Percentiles rank a stretch among this genome's conserved stretches.
phyloP scores from a whole-genome alignment of 73 alveolate genomes.

The Paramecium octaurelia region DNA sequence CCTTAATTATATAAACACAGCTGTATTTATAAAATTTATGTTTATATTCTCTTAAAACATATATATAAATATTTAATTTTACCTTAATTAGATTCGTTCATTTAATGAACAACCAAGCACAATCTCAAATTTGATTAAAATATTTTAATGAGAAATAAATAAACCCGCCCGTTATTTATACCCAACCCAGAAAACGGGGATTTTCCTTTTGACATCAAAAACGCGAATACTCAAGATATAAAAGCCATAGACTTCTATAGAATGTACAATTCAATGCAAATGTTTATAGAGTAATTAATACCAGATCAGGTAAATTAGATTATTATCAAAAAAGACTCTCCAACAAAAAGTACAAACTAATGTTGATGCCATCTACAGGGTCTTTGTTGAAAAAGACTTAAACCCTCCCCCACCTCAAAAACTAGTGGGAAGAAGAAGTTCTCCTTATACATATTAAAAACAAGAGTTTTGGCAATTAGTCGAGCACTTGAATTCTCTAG shows the following conservation, averaged over 20 bases:
- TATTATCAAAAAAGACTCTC: not conserved
- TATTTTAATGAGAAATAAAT: slow-evolving; percentile 2
- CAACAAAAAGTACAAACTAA: not conserved
- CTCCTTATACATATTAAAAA: slow-evolving; percentile 24
- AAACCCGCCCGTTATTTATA: slow-evolving; percentile 34
- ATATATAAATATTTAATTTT: not conserved
- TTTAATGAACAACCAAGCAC: not conserved
- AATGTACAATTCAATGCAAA: not conserved
- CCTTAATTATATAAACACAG: not conserved
- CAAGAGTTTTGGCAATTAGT: slow-evolving; percentile 37
- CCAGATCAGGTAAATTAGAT: not conserved
- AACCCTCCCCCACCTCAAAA: slow-evolving; percentile 15
- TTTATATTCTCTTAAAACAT: not conserved
- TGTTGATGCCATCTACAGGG: not conserved
- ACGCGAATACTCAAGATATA: not conserved
- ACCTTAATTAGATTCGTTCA: not conserved
- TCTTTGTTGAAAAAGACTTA: not conserved
- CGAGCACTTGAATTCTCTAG: slow-evolving; percentile 4
- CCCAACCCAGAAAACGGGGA: slow-evolving; percentile 48
- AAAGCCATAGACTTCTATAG: slow-evolving; percentile 8
- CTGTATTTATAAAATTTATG: not conserved
- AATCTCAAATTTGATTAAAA: not conserved
- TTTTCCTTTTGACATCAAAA: slow-evolving; percentile 5
- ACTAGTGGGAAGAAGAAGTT: slow-evolving; percentile 25
- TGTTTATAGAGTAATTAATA: not conserved